These are phyloP conservation scores for Leccinum angustisporum DNA, from an alignment of 1,284 basidiomycete genomes.

Conservation along the genomic window DNA sequence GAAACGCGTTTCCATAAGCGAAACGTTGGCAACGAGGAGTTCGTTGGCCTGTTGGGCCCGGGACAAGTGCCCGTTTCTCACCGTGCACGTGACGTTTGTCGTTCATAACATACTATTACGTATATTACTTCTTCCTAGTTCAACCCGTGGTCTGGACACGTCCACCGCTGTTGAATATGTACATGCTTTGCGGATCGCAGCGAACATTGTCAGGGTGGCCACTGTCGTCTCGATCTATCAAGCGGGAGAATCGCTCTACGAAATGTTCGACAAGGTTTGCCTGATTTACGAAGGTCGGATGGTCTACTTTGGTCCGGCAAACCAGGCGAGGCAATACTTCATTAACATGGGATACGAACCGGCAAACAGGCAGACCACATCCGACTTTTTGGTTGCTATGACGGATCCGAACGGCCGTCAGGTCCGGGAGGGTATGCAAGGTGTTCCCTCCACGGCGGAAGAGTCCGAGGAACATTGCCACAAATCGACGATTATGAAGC, in stretches of 20 bases:
- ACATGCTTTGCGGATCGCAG: constrained; percentile 58
- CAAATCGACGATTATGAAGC: constrained; percentile 28
- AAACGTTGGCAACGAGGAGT: constrained; percentile 46
- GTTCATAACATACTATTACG: not conserved
- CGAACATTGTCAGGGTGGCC: constrained; percentile 52
- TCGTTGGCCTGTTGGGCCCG: constrained; percentile 49
- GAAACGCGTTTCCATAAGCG: constrained; percentile 67
- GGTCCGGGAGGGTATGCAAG: constrained; percentile 46
- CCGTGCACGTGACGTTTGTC: not conserved
- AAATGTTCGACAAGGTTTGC: constrained; percentile 40
- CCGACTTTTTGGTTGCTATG: constrained; percentile 65
- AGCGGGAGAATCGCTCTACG: constrained; percentile 52
- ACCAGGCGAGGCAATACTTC: constrained; percentile 63
- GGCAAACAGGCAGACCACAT: constrained; percentile 59
- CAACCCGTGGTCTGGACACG: constrained; percentile 72
- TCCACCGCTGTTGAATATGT: constrained; percentile 69
- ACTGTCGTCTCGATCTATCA: constrained; percentile 74
- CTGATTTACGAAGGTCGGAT: constrained; percentile 71
- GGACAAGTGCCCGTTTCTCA: constrained; percentile 40
- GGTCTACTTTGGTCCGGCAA: constrained; percentile 68
- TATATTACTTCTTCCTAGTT: constrained; percentile 34
- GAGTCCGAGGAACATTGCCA: constrained; percentile 54
- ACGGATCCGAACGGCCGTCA: constrained; percentile 62
- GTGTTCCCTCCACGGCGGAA: constrained; percentile 57
- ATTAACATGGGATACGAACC: constrained; percentile 67